These are phyloP conservation scores for Hansenula sp. DNA, from an alignment of 1,139 yeast species.

Conservation along the genomic window DNA sequence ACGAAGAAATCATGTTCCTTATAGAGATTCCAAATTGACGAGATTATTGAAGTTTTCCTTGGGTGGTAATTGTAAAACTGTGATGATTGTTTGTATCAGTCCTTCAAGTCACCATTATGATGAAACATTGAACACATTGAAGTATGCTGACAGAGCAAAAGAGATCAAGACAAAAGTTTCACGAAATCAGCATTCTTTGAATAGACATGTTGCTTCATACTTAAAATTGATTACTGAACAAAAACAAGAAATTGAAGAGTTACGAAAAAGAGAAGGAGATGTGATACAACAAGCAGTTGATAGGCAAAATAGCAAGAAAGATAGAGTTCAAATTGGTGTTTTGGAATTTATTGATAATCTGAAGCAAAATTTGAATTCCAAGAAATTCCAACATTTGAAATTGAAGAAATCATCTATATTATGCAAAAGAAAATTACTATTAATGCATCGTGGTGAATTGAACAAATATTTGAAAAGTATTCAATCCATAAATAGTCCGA, in stretches of 20 bases:
- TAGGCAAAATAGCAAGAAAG: constrained; percentile 29
- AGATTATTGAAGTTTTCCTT: constrained; percentile 80
- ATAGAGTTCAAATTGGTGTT: constrained; percentile 35
- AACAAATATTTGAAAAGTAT: constrained; percentile 22
- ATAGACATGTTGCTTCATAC: constrained; percentile 85
- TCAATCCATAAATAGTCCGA: constrained; percentile 10
- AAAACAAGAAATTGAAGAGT: constrained; percentile 69
- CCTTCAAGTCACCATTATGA: constrained; percentile 87
- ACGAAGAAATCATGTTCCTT: constrained; percentile 74
- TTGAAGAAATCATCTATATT: constrained; percentile 36
- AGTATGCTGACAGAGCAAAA: constrained; percentile 88
- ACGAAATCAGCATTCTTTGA: constrained; percentile 72
- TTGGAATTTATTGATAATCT: constrained; percentile 39
- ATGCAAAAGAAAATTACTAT: constrained; percentile 54
- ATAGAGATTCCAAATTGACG: constrained; percentile 85
- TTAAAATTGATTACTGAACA: constrained; percentile 84
- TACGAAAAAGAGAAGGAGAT: constrained; percentile 50
- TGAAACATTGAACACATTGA: constrained; percentile 84
- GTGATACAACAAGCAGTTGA: constrained; percentile 35
- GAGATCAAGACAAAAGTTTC: constrained; percentile 80
- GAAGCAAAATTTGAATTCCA: constrained; percentile 35
- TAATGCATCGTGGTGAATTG: constrained; percentile 39
- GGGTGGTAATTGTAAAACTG: constrained; percentile 95
- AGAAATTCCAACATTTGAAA: constrained; percentile 43
- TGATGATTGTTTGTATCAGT: constrained; percentile 91